Base-by-base conservation (phyloP, 2,329 filamentous ascomycete species). In the Microsporum canis region DNA sequence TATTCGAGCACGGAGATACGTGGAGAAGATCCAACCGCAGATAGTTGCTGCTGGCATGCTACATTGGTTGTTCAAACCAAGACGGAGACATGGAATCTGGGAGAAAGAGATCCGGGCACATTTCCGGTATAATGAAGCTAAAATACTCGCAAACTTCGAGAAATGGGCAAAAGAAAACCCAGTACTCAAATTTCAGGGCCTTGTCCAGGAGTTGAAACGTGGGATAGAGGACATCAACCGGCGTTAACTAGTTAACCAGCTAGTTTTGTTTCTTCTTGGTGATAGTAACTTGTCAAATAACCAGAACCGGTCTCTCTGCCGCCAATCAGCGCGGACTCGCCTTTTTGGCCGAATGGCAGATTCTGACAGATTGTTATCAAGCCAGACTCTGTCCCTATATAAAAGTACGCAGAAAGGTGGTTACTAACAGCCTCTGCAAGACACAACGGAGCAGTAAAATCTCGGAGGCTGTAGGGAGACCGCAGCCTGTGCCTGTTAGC, bases 101-200 rank as follows among this genome's bases (percentile, higher is more conserved):
- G 58, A 57, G 38, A 58, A 64, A 14, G 60, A 63, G 41, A 57
- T 66, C 27, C 62, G 51, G 17, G 49, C 60, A 7, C 64, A 68
- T 59, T 67, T 68, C 63, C 8, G 3, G 23, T 51, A 62, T 29
- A 64, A 67, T 49, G 38, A 39, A 29, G 58, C 14, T 27, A 63
- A 64, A 36, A 62, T 66, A 27, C 3, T 67, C 34, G 45, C 51
- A 10, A 64, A 60, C 27, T 58, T 65, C 62, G 80, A 70, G n/a
- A 84, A 70, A 70, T 85, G 83, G 31, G 71, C 69, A 49, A 79
- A 68, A 58, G 78, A 75, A 43, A 80, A 68, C 47, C 49, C 56
- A 1, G 23, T 29, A 8, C 51, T 56, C 14, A 38, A 17, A 38
- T 33, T 17, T 17, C 12, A 41, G 36, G 39, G 56, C 14, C 17